Conservation (phyloP, 1,139 yeast species). For the Taphrina confusa region DNA sequence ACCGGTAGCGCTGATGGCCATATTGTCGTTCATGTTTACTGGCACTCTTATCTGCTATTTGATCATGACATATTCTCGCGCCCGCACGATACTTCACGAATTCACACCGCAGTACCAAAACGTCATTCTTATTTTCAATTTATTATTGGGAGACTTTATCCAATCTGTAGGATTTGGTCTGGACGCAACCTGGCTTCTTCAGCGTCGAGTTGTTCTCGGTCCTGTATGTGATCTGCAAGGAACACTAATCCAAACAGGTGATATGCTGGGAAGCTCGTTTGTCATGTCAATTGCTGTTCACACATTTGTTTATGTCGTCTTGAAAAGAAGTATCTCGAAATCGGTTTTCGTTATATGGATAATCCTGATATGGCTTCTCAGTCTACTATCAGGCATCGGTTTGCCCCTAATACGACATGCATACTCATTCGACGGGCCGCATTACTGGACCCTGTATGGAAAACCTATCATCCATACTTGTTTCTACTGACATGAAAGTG, state of each 20-base stretch:
- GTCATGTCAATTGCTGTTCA: constrained; percentile 14
- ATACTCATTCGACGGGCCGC: neutral
- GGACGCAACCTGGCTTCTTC: neutral
- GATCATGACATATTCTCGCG: neutral
- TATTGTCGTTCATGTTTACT: constrained; percentile 5
- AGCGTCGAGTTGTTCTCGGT: constrained; percentile 3
- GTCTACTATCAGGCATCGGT: constrained; percentile 3
- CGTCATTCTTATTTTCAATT: constrained; percentile 12
- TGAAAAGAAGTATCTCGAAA: neutral
- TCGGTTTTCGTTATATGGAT: constrained; percentile 4
- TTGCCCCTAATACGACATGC: neutral
- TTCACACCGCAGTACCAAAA: constrained; percentile 17
- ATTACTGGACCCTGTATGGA: constrained; percentile 19
- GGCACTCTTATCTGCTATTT: constrained; percentile 2
- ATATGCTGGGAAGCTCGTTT: constrained; percentile 5
- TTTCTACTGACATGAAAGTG: neutral
- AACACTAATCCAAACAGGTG: constrained; percentile 17
- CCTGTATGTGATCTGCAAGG: constrained; percentile 14
- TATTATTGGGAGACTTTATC: constrained; percentile 10
- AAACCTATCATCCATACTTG: neutral
- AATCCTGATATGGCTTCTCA: neutral
- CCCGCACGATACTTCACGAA: neutral
- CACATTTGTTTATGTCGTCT: constrained; percentile 6
- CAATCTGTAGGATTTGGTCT: constrained; percentile 8
- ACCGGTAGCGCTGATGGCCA: constrained; percentile 4